These are phyloP conservation scores for Fusarium globosum DNA, from an alignment of 2,329 filamentous ascomycete genomes.

Conservation along the genomic window DNA sequence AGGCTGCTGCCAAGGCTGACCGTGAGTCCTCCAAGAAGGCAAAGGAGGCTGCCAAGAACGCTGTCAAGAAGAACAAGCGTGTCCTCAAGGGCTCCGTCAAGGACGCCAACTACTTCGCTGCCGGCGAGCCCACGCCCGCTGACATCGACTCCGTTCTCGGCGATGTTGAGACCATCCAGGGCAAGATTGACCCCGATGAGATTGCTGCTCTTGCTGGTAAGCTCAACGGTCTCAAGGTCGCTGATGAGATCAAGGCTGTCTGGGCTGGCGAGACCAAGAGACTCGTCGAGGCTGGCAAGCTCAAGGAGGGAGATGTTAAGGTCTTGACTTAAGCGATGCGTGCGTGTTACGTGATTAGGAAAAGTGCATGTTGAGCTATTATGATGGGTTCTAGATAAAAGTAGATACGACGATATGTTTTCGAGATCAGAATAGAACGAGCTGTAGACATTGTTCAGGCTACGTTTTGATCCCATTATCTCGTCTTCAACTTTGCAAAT, in stretches of 20 bases:
- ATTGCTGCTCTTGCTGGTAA: conserved; percentile 84
- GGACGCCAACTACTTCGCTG: conserved; percentile 96
- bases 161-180: conserved; percentile 88
- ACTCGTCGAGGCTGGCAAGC: conserved; percentile 83
- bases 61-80: conserved; percentile 99
- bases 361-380: conserved; percentile 11
- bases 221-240: conserved; percentile 82
- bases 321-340: conserved; percentile 56
- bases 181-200: conserved; percentile 91
- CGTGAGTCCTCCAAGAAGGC: conserved; percentile 91
- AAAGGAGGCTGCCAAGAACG: conserved; percentile 98
- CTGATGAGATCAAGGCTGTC: conserved; percentile 84
- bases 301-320: conserved; percentile 87
- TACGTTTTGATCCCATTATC: not conserved
- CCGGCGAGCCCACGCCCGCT: conserved; percentile 76
- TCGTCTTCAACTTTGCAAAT: not conserved
- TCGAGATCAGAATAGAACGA: conserved; percentile 27
- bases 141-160: conserved; percentile 85
- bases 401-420: conserved; percentile 36
- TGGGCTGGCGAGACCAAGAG: conserved; percentile 83
- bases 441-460: conserved; percentile 10
- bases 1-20: conserved; percentile 85
- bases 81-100: conserved; percentile 93
- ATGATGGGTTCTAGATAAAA: conserved; percentile 39
- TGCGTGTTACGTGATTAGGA: not conserved